Base-by-base conservation (phyloP, 768 basidiomycete species). In the Suillus placidus region DNA sequence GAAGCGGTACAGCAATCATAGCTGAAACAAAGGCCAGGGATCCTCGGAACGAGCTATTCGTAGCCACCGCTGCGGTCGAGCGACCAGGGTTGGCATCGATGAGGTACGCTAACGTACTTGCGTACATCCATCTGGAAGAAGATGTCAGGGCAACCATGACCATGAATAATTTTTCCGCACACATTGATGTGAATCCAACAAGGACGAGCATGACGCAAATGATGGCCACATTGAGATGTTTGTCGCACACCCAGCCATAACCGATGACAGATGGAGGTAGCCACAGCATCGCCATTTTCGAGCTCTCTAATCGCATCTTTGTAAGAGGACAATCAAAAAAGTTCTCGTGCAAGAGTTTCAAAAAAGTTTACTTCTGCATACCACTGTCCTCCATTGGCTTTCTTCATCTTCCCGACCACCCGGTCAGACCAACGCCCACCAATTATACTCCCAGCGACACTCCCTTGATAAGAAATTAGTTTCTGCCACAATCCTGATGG, bases 1-100 rank as follows among this genome's bases (percentile, higher is more conserved):
- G 89, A 18, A 95, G 79, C 0, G 92, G 92, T 0, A 91, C 86
- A 0, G 90, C 90, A 7, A 90, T 79, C 74, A 95, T 91, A 1
- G 86, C 86, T 1, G 87, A 85, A 20, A 91, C 71, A 73, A 91
- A 91, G 3, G 89, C 93, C 18, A 83, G 77, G 4, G 83, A 52
- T 0, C 94, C 93, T 58, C 94, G 85, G 75, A 91, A 91, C 37
- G 84, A 84, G 64, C 90, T 91, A 74, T 96, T 96, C 35, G 84
- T 78, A 0, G 94, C 93, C 8, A 87, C 85, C 1, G 91, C 93
- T 3, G 86, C 86, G 5, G 90, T 87, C 2, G 92, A 92, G 35
- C 91, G 85, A 10, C 94, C 95, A 7, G 82, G 80, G 73, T 96
- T 97, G 6, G 93, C 87, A 70, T 97, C 94, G 18, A 95, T 93